Evolutionary conservation across 768 basidiomycete genomes (phyloP), one percentile per base, ranked within the genome.

Genomic region (Saitozyma sp.): DNA sequence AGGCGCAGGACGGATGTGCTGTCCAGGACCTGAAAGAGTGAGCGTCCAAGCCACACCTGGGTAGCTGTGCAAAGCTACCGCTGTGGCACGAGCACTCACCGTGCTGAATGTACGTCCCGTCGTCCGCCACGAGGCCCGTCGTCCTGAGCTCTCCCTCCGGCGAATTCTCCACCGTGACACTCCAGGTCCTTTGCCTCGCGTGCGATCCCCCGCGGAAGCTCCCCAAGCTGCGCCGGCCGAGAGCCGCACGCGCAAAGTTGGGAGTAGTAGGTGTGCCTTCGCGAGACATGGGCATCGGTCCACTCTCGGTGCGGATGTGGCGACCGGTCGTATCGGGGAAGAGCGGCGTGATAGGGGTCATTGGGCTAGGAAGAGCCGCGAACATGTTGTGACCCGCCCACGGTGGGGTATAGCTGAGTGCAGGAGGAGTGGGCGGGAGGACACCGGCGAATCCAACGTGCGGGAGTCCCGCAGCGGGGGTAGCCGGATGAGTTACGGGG

Each of bases 1-100:
- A 8, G 73, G 73, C 6, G 73, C 65, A 9, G 73, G 73, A 17
- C 73, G 61, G 10, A 71, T 71, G 51, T 74, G 70, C 57, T 74
- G 73, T 19, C 73, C 73, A 16, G 73, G 73, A 37, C 73, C 73
- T 74, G 13, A 3, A 50, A 3, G 7, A 45, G 39, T 68, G 56
- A 61, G 48, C 53, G 37, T 19, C 46, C 3, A 38, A 14, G 20
- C 37, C 14, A 49, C 29, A 17, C 29, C 37, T 19, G 14, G 14
- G 48, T 8, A 42, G 59, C 58, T 50, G 50, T 29, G n/a, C n/a
- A 43, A 40, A 56, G 17, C 16, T 40, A 6, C 16, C 19, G 13
- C 20, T n/a, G n/a, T 43, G 37, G 10, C 17, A 8, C 45, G 53
- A 17, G 14, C 11, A 58, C 69, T 59, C 20, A 71, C 73, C 73